phyloP scores from a whole-genome alignment of 306 rosid species.

The Glycine soja region DNA sequence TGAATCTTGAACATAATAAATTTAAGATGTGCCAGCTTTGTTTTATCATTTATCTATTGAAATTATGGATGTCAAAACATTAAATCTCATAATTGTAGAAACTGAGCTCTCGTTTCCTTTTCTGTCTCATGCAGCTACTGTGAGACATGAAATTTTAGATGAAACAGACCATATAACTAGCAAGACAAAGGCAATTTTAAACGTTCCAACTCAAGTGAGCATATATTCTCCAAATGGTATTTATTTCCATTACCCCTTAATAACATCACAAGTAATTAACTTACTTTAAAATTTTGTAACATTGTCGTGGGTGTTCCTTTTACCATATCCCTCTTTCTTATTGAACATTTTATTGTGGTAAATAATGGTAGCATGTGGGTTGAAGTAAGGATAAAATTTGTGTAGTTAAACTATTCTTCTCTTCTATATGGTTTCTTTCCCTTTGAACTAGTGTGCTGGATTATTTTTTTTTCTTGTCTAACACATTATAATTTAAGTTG shows the following conservation, averaged over 20 bases:
- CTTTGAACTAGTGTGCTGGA: not conserved
- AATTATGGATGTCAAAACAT: not conserved
- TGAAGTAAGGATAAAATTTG: not conserved
- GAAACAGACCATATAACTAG: conserved; percentile 90
- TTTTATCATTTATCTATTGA: not conserved
- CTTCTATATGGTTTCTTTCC: conserved; percentile 1
- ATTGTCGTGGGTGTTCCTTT: too few relatives aligned
- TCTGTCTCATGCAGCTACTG: conserved; percentile 63
- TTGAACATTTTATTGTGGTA: conserved; percentile 2
- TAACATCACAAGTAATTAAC: not conserved
- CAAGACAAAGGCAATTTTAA: conserved; percentile 75
- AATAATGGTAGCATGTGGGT: not conserved
- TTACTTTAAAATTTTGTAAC: too few relatives aligned
- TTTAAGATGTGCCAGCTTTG: not conserved
- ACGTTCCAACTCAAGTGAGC: conserved; percentile 84
- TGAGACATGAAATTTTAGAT: conserved; percentile 79
- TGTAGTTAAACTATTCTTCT: conserved; percentile 1
- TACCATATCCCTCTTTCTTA: conserved; percentile 1
- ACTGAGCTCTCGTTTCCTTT: not conserved
- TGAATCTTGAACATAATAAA: not conserved
- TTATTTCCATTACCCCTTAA: conserved; percentile 42
- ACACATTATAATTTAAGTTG: not conserved
- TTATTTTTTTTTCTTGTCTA: not conserved
- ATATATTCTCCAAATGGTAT: conserved; percentile 55
- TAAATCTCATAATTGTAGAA: conserved; percentile 21